A percentile compares a stretch with the other conserved stretches of the same genome.
These are phyloP conservation scores for Sanghuangporus weigelae DNA, from an alignment of 1,284 basidiomycete genomes.

Conservation along the genomic window DNA sequence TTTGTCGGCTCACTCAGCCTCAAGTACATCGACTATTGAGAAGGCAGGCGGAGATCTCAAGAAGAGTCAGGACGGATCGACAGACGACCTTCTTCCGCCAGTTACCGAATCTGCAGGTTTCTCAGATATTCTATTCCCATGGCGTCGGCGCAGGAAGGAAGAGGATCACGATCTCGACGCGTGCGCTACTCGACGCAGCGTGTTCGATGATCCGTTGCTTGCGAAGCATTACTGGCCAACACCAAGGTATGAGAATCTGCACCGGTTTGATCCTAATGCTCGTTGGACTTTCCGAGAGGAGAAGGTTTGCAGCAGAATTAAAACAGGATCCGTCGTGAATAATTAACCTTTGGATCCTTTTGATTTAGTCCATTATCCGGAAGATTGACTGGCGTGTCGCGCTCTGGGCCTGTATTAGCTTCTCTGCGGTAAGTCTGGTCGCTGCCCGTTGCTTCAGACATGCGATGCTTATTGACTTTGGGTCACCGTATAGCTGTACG, in stretches of 20 bases:
- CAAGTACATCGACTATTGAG: neutral
- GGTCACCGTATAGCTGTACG: neutral
- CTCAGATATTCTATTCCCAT: neutral
- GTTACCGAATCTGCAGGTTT: neutral
- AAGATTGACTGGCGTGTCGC: slow-evolving; percentile 61
- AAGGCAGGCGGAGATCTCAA: neutral
- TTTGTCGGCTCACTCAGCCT: neutral
- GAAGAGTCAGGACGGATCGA: neutral
- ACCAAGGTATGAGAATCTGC: slow-evolving; percentile 53
- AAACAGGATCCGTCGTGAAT: neutral
- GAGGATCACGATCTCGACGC: slow-evolving; percentile 32
- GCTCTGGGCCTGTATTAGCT: slow-evolving; percentile 61
- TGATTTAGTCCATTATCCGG: slow-evolving; percentile 41
- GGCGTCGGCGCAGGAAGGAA: neutral
- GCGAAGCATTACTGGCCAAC: slow-evolving; percentile 52
- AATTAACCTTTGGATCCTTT: slow-evolving; percentile 3
- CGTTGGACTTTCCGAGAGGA: slow-evolving; percentile 72
- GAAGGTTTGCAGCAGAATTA: slow-evolving; percentile 28
- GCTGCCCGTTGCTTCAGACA: too few relatives aligned
- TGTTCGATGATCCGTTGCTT: slow-evolving; percentile 52
- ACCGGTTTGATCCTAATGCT: slow-evolving; percentile 59
- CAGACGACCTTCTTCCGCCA: neutral
- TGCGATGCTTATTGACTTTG: slow-evolving; percentile 7
- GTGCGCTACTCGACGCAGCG: slow-evolving; percentile 49
- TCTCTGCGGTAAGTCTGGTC: slow-evolving; percentile 35